Percentiles rank a stretch among this genome's conserved stretches.
phyloP scores from a whole-genome alignment of 306 rosid species.

The Ormosia emarginata region DNA sequence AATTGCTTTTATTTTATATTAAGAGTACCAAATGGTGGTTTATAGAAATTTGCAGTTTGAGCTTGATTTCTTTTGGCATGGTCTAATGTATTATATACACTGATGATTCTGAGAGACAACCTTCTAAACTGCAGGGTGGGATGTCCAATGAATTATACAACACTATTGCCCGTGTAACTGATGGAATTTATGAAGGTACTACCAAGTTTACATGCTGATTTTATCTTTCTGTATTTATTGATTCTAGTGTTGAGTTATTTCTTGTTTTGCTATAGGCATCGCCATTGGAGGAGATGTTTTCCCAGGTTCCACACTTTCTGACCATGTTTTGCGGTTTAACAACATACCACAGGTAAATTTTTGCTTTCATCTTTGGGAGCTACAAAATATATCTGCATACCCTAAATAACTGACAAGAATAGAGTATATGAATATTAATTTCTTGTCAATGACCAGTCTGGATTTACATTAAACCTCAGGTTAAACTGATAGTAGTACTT shows the following conservation, averaged over 20 bases:
- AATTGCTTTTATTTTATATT: slow-evolving; percentile 11
- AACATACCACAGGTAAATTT: slow-evolving; percentile 85
- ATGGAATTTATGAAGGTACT: slow-evolving; percentile 94
- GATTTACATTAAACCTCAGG: slow-evolving; percentile 45
- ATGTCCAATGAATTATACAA: slow-evolving; percentile 98
- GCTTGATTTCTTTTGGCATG: slow-evolving; percentile 10
- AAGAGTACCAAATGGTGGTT: neutral
- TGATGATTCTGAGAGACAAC: slow-evolving; percentile 22
- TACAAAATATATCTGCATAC: slow-evolving; percentile 9
- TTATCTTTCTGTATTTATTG: slow-evolving; percentile 2
- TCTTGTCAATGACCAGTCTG: slow-evolving; percentile 16
- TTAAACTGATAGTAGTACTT: slow-evolving; percentile 92
- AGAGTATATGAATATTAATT: neutral
- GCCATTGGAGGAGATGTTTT: slow-evolving; percentile 99
- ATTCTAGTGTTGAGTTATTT: slow-evolving; percentile 17
- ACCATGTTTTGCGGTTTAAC: slow-evolving; percentile 96
- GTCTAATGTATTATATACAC: neutral
- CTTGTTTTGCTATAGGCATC: slow-evolving; percentile 59
- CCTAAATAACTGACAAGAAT: neutral
- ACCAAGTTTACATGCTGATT: slow-evolving; percentile 20
- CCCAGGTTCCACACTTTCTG: slow-evolving; percentile 98
- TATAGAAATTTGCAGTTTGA: neutral
- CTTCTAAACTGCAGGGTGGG: slow-evolving; percentile 76
- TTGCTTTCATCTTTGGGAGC: slow-evolving; percentile 17
- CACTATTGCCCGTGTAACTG: slow-evolving; percentile 89